A percentile compares a stretch with the other conserved stretches of the same genome.
Conservation (phyloP, 2,329 filamentous ascomycete genomes). For the Pseudohalonectria lignicola region DNA sequence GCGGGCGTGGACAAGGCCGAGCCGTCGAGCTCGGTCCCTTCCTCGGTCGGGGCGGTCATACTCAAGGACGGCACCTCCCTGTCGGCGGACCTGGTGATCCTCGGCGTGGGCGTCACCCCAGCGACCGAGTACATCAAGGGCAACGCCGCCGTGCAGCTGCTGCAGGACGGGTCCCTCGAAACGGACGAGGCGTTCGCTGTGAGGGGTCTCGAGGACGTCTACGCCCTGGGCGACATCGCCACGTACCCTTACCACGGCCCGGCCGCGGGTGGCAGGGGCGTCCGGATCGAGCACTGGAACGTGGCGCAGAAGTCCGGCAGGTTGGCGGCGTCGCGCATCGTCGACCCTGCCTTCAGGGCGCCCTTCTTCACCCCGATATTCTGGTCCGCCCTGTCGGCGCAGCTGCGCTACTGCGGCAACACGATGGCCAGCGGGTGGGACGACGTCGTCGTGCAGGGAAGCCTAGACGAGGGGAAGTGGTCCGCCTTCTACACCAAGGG, state of each 20-base stretch:
- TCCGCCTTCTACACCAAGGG: conserved; percentile 82
- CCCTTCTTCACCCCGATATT: conserved; percentile 86
- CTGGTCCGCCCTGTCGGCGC: conserved; percentile 86
- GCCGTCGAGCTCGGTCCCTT: conserved; percentile 53
- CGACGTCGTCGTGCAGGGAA: conserved; percentile 69
- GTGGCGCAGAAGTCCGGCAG: conserved; percentile 91
- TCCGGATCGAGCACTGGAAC: conserved; percentile 97
- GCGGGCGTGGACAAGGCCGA: conserved; percentile 76
- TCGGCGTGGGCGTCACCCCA: conserved; percentile 81
- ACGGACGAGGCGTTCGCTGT: conserved; percentile 75
- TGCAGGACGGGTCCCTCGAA: conserved; percentile 75
- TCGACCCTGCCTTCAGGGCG: conserved; percentile 44
- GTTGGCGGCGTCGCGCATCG: conserved; percentile 66
- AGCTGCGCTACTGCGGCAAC: conserved; percentile 90
- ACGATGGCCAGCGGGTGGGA: conserved; percentile 67
- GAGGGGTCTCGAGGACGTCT: conserved; percentile 68
- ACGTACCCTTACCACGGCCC: conserved; percentile 91
- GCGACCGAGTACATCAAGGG: conserved; percentile 72
- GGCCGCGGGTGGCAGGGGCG: conserved; percentile 59
- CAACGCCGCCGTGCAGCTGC: conserved; percentile 58
- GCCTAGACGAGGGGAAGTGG: conserved; percentile 68
- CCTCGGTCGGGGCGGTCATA: conserved; percentile 67
- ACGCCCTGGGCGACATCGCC: conserved; percentile 89
- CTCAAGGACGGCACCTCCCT: conserved; percentile 80
- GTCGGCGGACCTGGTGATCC: conserved; percentile 79